Evolutionary conservation across 2,329 filamentous ascomycete species (phyloP), one percentile per base, ranked within the genome.

Genomic region (Atkinsonella hypoxylon): DNA sequence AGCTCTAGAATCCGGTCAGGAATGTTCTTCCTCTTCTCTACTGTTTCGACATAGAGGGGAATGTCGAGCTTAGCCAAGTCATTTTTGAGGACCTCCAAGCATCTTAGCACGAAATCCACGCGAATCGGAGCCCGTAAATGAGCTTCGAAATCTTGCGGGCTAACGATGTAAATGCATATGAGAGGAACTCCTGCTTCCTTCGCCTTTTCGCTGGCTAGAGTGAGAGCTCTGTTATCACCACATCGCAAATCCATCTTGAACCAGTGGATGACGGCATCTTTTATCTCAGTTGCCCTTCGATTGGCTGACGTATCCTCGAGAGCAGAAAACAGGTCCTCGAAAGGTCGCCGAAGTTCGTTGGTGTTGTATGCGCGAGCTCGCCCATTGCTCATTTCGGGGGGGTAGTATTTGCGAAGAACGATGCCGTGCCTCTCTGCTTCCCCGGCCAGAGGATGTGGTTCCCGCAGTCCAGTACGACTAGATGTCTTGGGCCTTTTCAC

Each of bases 181-280:
- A 95, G 68, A 1, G 88, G 84, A 0, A 90, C 75, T 0, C 77
- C 76, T n/a, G 79, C 74, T 38, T 80, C 75, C 52, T 79, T 81
- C 1, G 89, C 87, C 51, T 67, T 69, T 51, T 81, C 69, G 50
- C 78, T 81, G 0, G 89, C 89, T 54, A 82, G 66, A 34, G 77
- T 75, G 22, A 95, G 66, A 0, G 79, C 79, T 9, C 78, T 83
- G 63, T 95, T 95, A 64, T 96, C 90, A 0, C 69, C 65, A 1
- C 77, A 73, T 2, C 89, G 77, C 47, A 95, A 67, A 63, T 95
- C 90, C 60, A 79, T 81, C 67, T 93, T 94, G 72, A 91, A 95
- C 89, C 89, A 95, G 67, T 95, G 87, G 0, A 95, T 78, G 0
- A 95, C 83, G 0, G 82, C 79, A 26, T 78, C 70, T 31, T 78